These are phyloP conservation scores for Populus davidiana DNA, from an alignment of 345 rosid genomes.

Conservation along the genomic window DNA sequence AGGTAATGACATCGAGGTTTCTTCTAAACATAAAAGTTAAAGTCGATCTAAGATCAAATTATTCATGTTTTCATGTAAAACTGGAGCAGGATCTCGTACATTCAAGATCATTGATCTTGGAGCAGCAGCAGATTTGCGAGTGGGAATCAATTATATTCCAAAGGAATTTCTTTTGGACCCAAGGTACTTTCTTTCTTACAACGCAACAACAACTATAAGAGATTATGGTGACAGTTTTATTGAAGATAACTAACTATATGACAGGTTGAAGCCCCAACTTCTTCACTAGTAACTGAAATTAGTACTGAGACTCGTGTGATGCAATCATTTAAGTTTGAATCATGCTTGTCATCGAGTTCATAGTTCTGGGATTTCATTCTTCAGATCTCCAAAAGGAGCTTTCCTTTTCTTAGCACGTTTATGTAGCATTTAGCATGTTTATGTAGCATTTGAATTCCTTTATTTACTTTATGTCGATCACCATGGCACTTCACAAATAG, in stretches of 20 bases:
- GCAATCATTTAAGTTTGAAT: neutral
- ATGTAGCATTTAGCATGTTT: neutral
- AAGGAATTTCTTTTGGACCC: conserved; percentile 96
- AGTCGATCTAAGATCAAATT: neutral
- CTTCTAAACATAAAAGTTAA: neutral
- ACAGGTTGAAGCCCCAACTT: neutral
- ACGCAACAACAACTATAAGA: neutral
- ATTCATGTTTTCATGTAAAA: conserved; percentile 12
- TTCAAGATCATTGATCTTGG: conserved; percentile 98
- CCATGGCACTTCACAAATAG: neutral
- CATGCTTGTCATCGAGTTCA: neutral
- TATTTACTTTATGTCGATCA: neutral
- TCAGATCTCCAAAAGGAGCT: neutral
- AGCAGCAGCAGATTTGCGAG: conserved; percentile 95
- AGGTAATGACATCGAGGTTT: conserved; percentile 47
- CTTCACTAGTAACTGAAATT: neutral
- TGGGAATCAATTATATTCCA: conserved; percentile 94
- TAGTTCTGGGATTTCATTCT: neutral
- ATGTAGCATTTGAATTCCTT: neutral
- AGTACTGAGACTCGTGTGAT: neutral
- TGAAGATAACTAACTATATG: neutral
- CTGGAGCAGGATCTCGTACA: conserved; percentile 65
- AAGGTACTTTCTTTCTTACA: conserved; percentile 42
- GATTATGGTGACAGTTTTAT: neutral
- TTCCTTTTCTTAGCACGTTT: neutral